Evolutionary conservation across 208 protist species (phyloP).

Genomic region (Crithidia acanthocephali): DNA sequence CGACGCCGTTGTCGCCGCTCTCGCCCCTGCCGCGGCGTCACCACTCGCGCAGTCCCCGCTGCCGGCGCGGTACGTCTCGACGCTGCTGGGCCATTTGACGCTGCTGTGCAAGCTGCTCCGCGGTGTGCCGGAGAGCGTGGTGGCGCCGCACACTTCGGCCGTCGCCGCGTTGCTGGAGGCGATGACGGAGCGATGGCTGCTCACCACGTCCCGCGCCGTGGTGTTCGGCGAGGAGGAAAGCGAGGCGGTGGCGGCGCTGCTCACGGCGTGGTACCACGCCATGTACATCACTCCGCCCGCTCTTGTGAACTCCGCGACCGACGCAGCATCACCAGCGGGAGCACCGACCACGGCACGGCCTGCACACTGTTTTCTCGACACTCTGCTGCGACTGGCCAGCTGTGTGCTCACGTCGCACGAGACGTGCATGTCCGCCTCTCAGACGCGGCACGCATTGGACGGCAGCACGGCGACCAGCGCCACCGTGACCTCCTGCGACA

Average conservation of each 20-base stretch:
- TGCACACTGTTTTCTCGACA: conserved; percentile 37
- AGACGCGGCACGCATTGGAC: conserved; percentile 35
- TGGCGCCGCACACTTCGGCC: conserved; percentile 16
- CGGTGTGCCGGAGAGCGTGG: conserved; percentile 17
- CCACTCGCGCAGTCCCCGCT: conserved; percentile 21
- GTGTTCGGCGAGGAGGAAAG: conserved; percentile 28
- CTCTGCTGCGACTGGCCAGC: conserved; percentile 47
- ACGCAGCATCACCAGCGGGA: not conserved
- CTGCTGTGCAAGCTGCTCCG: conserved; percentile 33
- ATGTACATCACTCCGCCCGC: conserved; percentile 47
- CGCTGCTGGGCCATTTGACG: conserved; percentile 30
- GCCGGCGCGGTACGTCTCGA: conserved; percentile 27
- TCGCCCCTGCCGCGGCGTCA: conserved; percentile 19
- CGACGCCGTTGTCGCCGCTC: conserved; percentile 28
- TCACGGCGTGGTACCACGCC: conserved; percentile 65
- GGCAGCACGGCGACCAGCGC: conserved; percentile 4
- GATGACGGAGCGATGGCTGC: conserved; percentile 32
- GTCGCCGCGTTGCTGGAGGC: conserved; percentile 17
- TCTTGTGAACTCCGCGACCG: conserved; percentile 4
- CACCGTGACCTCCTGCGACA: conserved; percentile 35
- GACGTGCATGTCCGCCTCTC: conserved; percentile 31
- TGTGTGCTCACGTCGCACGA: conserved; percentile 31
- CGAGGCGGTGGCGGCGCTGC: conserved; percentile 45
- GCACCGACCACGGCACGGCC: not conserved
- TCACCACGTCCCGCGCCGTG: conserved; percentile 19